A percentile compares a stretch with the other conserved stretches of the same genome.
phyloP scores from a whole-genome alignment of 805 yeast genomes.

The Candida nitratophila region DNA sequence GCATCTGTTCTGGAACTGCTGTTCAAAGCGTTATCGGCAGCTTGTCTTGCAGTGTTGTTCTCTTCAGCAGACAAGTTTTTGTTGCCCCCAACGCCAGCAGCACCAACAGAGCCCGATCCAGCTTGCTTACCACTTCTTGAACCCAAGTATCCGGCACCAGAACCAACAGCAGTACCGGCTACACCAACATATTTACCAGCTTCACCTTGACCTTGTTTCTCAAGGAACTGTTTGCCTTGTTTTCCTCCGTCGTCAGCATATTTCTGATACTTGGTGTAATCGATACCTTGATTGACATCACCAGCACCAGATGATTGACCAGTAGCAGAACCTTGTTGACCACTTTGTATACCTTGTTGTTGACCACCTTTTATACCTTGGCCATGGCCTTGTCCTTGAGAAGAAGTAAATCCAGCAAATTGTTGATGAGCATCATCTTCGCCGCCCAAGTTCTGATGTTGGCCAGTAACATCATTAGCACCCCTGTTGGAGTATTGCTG shows the following conservation, averaged over 20 bases:
- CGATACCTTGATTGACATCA: too few species aligned
- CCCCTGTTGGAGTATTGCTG: too few species aligned
- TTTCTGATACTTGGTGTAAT: slow-evolving; percentile 3
- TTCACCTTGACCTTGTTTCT: slow-evolving; percentile 1
- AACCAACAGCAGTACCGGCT: slow-evolving; percentile 6
- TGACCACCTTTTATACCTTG: too few species aligned
- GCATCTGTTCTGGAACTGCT: background rate
- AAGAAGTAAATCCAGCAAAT: too few species aligned
- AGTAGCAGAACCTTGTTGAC: background rate
- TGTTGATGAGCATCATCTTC: too few species aligned
- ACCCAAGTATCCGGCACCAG: slow-evolving; percentile 11
- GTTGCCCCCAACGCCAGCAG: slow-evolving; percentile 5
- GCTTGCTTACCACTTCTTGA: too few species aligned
- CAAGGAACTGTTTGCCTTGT: background rate
- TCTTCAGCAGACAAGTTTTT: slow-evolving; percentile 9
- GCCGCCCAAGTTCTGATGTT: too few species aligned
- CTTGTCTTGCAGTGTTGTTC: slow-evolving; percentile 12
- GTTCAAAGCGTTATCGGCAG: slow-evolving; percentile 11
- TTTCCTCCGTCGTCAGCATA: slow-evolving; percentile 3
- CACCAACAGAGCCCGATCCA: too few species aligned
- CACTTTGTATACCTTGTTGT: too few species aligned
- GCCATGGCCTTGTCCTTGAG: too few species aligned
- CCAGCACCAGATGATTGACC: too few species aligned
- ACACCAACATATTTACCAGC: slow-evolving; percentile 1
- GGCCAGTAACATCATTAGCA: too few species aligned